Conservation (phyloP, 345 rosid genomes). For the Noccaea bulbosa region DNA sequence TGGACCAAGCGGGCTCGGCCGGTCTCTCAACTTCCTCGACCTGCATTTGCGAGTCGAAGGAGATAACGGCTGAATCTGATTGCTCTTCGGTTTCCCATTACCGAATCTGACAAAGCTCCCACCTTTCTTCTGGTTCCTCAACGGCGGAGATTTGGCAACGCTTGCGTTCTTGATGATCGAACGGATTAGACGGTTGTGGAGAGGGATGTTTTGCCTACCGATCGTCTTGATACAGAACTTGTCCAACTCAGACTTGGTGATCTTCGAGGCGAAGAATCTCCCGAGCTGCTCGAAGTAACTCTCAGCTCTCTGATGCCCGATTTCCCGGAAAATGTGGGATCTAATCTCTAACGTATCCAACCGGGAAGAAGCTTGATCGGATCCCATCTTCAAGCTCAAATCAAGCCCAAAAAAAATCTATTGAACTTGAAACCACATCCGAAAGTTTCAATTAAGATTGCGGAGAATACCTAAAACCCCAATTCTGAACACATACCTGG, state of each 20-base stretch:
- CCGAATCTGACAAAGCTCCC: slow-evolving; percentile 43
- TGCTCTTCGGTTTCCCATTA: slow-evolving; percentile 51
- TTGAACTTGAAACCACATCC: slow-evolving; percentile 16
- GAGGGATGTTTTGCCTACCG: slow-evolving; percentile 69
- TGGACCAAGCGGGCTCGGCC: slow-evolving; percentile 78
- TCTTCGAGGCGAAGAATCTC: slow-evolving; percentile 56
- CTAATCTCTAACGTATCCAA: slow-evolving; percentile 35
- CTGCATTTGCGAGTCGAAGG: slow-evolving; percentile 71
- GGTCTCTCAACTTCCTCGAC: slow-evolving; percentile 69
- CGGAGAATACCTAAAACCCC: background rate
- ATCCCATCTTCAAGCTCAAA: slow-evolving; percentile 36
- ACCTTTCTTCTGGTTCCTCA: slow-evolving; percentile 42
- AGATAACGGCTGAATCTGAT: slow-evolving; percentile 53
- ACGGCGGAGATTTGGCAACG: slow-evolving; percentile 59
- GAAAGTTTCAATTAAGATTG: background rate
- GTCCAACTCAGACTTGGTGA: slow-evolving; percentile 74
- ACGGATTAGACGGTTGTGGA: slow-evolving; percentile 72
- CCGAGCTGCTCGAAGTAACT: slow-evolving; percentile 76
- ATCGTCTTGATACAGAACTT: slow-evolving; percentile 58
- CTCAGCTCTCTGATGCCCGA: slow-evolving; percentile 78
- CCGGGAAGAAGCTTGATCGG: slow-evolving; percentile 11
- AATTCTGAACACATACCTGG: slow-evolving; percentile 16
- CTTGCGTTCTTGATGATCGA: slow-evolving; percentile 75
- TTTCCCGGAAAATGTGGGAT: slow-evolving; percentile 40
- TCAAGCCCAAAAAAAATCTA: background rate